phyloP scores from a whole-genome alignment of 768 basidiomycete species.

The Lentinus tigrinus region DNA sequence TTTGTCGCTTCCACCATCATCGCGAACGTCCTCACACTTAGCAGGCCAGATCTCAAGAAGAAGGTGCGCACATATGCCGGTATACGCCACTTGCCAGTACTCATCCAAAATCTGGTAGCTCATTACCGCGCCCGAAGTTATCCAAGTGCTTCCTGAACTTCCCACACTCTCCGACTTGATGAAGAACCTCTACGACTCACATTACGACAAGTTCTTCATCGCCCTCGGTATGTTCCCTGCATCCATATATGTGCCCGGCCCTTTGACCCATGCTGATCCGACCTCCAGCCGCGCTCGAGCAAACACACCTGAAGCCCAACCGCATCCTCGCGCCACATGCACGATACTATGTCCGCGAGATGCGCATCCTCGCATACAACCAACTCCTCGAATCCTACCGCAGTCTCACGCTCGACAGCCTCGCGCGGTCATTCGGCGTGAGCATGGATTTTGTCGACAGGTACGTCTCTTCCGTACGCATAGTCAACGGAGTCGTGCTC shows the following conservation, averaged over 20 bases:
- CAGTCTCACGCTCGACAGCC: slow-evolving; percentile 83
- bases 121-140: slow-evolving; percentile 84
- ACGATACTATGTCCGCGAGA: slow-evolving; percentile 89
- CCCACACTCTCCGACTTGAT: slow-evolving; percentile 82
- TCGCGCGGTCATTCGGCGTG: slow-evolving; percentile 87
- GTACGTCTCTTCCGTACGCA: slow-evolving; percentile 41
- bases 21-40: slow-evolving; percentile 71
- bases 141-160: slow-evolving; percentile 76
- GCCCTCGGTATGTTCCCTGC: slow-evolving; percentile 62
- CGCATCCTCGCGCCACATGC: slow-evolving; percentile 84
- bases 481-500: neutral
- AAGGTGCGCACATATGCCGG: slow-evolving; percentile 49
- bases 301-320: slow-evolving; percentile 83
- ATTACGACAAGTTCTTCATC: slow-evolving; percentile 92
- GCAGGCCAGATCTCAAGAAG: slow-evolving; percentile 86
- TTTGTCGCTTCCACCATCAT: slow-evolving; percentile 87
- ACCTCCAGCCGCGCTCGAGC: slow-evolving; percentile 77
- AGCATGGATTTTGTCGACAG: slow-evolving; percentile 83
- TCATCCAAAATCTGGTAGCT: slow-evolving; percentile 46
- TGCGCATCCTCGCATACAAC: slow-evolving; percentile 91
- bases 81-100: neutral
- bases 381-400: slow-evolving; percentile 93
- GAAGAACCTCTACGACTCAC: slow-evolving; percentile 87
- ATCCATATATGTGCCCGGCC: too few species aligned
- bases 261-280: slow-evolving; percentile 1